Base-by-base conservation (phyloP, 2,329 filamentous ascomycete species). In the Trichophyton rubrum region DNA sequence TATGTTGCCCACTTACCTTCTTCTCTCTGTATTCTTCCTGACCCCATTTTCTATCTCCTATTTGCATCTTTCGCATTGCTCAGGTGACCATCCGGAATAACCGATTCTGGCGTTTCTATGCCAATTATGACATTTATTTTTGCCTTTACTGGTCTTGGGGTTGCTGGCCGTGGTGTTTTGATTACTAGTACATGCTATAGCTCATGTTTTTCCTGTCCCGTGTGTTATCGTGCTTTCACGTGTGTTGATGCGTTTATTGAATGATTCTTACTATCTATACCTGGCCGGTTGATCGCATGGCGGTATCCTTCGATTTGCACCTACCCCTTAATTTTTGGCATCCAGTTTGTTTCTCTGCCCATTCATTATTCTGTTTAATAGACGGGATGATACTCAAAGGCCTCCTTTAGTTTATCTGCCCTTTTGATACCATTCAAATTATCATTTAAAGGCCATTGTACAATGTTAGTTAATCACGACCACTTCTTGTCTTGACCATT, bases 111-210 rank as follows among this genome's bases (percentile, higher is more conserved):
- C 55, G 55, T 57, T 57, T 57, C 22, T 35, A 55, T 35, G 51
- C 51, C 51, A 55, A 55, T 55, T 55, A 55, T 35, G 51, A 55
- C 11, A 55, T 55, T 55, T 55, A 27, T 55, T 55, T 55, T n/a
- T 55, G 30, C 22, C n/a, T 33, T 55, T 55, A 15, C 51, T n/a
- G 51, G 51, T 55, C 51, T 55, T 55, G 51, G 51, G 51, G 51
- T 35, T 55, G 51, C 27, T 55, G 51, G 51, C 51, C 24, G 51
- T 35, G 51, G 51, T 55, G 51, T 55, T 55, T 33, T 55, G 51
- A 55, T 55, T 55, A 35, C 51, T 55, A 55, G 51, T 55, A 55
- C 51, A 55, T 55, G 51, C 27, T 33, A 35, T 55, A 27, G 51
- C 51, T 55, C 51, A 55, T 22, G 15, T 20, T 55, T 55, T 35